Percentiles rank a stretch among this genome's conserved stretches.
Conservation (phyloP, 108 stramenopile species). For the Nitzschia sp. region DNA sequence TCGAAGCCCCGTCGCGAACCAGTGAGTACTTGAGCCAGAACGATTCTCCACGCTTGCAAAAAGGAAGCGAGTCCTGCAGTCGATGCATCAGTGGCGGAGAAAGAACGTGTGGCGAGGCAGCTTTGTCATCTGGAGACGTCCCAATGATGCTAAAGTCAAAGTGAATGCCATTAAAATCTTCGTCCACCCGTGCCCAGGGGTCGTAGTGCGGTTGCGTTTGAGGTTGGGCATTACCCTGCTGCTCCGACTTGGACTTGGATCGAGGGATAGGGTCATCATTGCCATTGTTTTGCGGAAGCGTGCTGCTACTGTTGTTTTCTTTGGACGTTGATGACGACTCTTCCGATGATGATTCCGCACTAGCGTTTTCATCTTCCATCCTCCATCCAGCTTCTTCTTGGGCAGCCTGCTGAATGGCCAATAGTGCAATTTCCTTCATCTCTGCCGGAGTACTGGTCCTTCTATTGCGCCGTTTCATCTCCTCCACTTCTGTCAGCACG, state of each 20-base stretch:
- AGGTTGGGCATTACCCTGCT: background rate
- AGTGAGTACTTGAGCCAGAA: constrained; percentile 64
- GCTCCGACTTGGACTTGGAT: background rate
- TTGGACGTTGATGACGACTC: background rate
- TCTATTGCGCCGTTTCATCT: background rate
- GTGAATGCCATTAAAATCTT: constrained; percentile 5
- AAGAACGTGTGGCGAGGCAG: constrained; percentile 57
- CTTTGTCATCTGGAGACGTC: constrained; percentile 48
- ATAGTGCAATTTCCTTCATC: constrained; percentile 4
- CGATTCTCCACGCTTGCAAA: constrained; percentile 33
- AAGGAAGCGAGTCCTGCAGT: constrained; percentile 40
- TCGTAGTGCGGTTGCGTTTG: constrained; percentile 5
- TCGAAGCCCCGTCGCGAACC: constrained; percentile 56
- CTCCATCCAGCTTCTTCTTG: background rate
- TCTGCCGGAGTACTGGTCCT: constrained; percentile 1
- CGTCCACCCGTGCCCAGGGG: background rate
- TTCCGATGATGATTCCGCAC: no score
- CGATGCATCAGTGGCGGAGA: constrained; percentile 66
- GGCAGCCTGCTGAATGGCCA: background rate
- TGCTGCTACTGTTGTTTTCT: background rate
- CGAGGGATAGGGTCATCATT: no score
- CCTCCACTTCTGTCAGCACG: background rate
- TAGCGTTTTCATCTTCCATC: background rate
- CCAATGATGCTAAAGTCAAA: constrained; percentile 44
- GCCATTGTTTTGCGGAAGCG: background rate